Base-by-base conservation (phyloP, 306 rosid genomes). In the Trifolium dubium region DNA sequence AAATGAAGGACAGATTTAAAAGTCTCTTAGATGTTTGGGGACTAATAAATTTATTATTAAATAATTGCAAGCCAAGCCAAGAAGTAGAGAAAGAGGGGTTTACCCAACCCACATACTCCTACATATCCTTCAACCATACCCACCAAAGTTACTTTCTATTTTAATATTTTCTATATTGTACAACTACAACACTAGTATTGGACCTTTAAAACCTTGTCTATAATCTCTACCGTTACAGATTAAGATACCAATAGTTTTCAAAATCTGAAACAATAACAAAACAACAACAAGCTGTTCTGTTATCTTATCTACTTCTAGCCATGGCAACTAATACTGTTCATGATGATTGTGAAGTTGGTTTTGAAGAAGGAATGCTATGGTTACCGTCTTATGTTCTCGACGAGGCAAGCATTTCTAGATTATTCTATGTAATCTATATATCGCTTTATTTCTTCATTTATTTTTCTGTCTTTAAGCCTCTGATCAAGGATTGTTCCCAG, bases 321-420 rank as follows among this genome's bases (percentile, higher is more conserved):
- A 39, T 64, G 64, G 30, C 79, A 72, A 86, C 84, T 92, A 90
- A 87, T 71, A 35, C 79, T 50, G 61, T 72, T 68, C 79, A 75
- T 35, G 85, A 85, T 30, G 83, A 53, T 10, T 77, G 19, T 47
- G 85, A 85, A 62, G 72, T 86, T 77, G 76, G 80, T 60, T 80
- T 86, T 46, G 88, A 87, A 64, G 96, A 88, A 66, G 91, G 88
- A 83, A 78, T 83, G 88, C 60, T 72, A 8, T 84, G 87, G 81
- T 88, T 89, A 74, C 92, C 96, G 41, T 76, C 84, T 47, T 85
- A 84, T 58, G 88, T 86, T 80, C 75, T 85, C 2, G 66, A 80
- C 10, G 86, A 88, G 58, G 85, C 84, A 64, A 60, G 23, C 18
- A 31, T 46, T 46, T 28, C 30, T 12, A 11, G 3, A 44, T 44